Conservation (phyloP, 106 monocot genomes). For the Alisma plantagoaquatica region DNA sequence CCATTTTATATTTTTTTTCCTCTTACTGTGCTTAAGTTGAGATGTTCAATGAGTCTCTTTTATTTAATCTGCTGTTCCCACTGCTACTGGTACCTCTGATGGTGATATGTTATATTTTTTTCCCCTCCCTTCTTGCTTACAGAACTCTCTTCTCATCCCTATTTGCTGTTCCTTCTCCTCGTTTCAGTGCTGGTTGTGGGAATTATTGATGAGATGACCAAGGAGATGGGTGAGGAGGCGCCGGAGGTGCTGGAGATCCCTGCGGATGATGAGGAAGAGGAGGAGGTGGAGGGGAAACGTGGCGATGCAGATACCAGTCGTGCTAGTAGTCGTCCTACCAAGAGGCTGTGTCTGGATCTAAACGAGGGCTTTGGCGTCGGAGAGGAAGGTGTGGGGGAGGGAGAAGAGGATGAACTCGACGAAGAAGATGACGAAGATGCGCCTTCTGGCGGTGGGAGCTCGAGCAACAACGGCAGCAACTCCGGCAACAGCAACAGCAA, state of each 20-base stretch:
- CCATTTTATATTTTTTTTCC: no score
- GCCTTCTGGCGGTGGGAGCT: constrained; percentile 40
- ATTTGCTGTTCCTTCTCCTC: constrained; percentile 7
- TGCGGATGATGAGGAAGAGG: constrained; percentile 18
- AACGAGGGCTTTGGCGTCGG: constrained; percentile 32
- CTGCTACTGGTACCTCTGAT: no score
- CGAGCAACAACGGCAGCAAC: constrained; percentile 14
- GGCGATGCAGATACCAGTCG: background rate
- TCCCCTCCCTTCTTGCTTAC: constrained; percentile 10
- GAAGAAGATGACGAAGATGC: no score
- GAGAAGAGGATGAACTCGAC: constrained; percentile 8
- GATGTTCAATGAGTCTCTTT: no score
- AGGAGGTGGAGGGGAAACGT: constrained; percentile 12
- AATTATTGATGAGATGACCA: background rate
- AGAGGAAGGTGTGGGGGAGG: constrained; percentile 8
- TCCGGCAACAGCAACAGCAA: constrained; percentile 11
- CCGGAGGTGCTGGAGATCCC: constrained; percentile 40
- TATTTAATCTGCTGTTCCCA: no score
- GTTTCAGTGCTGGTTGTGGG: constrained; percentile 3
- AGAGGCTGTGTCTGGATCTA: constrained; percentile 34
- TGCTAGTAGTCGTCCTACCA: background rate
- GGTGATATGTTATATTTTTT: no score
- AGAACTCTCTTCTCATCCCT: constrained; percentile 3
- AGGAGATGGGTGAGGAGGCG: constrained; percentile 36
- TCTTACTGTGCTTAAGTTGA: no score